phyloP scores from a whole-genome alignment of 345 rosid species.

The Draba incana region DNA sequence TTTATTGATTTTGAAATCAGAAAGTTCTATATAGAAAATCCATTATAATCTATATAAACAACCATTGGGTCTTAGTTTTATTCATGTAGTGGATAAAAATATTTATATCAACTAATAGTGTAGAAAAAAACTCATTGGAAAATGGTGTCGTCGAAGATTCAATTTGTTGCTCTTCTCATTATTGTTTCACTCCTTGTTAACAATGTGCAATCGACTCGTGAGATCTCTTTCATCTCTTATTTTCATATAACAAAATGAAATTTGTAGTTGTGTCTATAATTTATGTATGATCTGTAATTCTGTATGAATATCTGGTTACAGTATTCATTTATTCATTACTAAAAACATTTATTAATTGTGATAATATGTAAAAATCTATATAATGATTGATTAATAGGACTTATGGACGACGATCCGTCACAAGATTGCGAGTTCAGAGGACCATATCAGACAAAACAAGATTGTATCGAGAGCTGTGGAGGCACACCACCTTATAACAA shows the following conservation, averaged over 20 bases:
- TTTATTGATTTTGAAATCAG: too few relatives aligned
- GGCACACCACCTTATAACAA: conserved; percentile 13
- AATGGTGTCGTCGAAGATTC: conserved; percentile 6
- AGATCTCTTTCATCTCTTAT: background rate
- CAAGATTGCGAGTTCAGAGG: background rate
- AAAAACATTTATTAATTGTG: background rate
- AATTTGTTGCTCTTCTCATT: background rate
- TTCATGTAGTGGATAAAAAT: background rate
- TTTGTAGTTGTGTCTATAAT: too few relatives aligned
- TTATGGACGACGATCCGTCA: background rate
- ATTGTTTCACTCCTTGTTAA: conserved; percentile 11
- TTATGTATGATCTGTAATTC: too few relatives aligned
- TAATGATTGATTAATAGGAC: background rate
- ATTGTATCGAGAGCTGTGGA: conserved; percentile 7
- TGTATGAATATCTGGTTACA: too few relatives aligned
- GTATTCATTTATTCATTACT: background rate
- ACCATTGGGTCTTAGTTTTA: background rate
- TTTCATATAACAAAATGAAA: too few relatives aligned
- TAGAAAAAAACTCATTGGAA: background rate
- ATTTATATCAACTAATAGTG: background rate
- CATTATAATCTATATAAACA: background rate
- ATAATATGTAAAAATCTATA: background rate
- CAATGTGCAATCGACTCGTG: conserved; percentile 10
- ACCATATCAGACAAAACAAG: background rate
- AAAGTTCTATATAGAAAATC: too few relatives aligned